These are phyloP conservation scores for Sarocladium kiliense DNA, from an alignment of 2,329 filamentous ascomycete genomes.

Conservation along the genomic window DNA sequence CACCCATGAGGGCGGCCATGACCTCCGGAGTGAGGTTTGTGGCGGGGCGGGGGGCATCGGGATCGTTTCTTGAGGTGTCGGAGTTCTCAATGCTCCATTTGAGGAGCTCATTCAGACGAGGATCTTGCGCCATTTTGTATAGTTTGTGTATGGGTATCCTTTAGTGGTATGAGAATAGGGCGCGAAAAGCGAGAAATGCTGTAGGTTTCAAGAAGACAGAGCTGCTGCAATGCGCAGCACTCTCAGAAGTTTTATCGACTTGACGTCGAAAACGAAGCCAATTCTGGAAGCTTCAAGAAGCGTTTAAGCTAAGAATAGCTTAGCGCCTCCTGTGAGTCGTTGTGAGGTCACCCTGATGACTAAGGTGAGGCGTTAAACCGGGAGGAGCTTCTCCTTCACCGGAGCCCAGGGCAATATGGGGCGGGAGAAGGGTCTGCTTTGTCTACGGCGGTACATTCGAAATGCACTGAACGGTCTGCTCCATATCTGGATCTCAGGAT, in stretches of 20 bases:
- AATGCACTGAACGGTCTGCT: no score
- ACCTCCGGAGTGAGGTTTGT: slow-evolving; percentile 60
- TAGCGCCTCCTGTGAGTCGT: slow-evolving; percentile 19
- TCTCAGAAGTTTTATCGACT: slow-evolving; percentile 4
- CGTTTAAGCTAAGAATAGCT: slow-evolving; percentile 17
- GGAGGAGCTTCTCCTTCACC: no score
- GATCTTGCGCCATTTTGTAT: slow-evolving; percentile 38
- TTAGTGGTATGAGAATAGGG: neutral
- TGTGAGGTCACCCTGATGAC: neutral
- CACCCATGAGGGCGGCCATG: slow-evolving; percentile 73
- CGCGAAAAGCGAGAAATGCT: neutral
- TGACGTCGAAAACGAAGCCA: slow-evolving; percentile 16
- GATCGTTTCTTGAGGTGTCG: slow-evolving; percentile 23
- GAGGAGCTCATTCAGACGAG: slow-evolving; percentile 67
- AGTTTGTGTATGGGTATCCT: neutral
- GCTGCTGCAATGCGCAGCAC: neutral
- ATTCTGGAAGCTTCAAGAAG: slow-evolving; percentile 40
- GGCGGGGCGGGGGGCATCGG: slow-evolving; percentile 23
- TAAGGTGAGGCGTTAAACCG: neutral
- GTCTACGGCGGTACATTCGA: no score
- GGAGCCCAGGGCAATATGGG: no score
- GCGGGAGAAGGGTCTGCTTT: no score
- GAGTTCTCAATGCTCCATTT: slow-evolving; percentile 65
- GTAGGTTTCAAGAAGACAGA: neutral
- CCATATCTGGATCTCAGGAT: no score